Percentiles rank a stretch among this genome's conserved stretches.
Evolutionary conservation across 2,329 filamentous ascomycete species (phyloP).

Genomic region (Aspergillus sojae): DNA sequence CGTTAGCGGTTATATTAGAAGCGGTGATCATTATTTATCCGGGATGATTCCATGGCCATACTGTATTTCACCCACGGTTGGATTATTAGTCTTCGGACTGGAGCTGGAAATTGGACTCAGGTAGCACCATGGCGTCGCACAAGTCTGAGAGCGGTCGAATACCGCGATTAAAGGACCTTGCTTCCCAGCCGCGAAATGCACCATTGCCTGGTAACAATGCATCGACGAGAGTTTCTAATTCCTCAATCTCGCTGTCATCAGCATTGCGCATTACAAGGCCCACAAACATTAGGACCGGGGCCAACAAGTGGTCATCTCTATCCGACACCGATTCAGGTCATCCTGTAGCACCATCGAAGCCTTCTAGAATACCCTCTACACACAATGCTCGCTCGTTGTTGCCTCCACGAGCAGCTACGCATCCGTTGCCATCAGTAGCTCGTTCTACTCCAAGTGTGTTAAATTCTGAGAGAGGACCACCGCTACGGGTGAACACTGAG

Average conservation of each 20-base stretch:
- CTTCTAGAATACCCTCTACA: conserved; percentile 24
- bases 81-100: conserved; percentile 32
- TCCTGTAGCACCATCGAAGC: conserved; percentile 22
- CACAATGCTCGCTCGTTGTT: conserved; percentile 31
- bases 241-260: conserved; percentile 23
- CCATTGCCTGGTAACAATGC: conserved; percentile 26
- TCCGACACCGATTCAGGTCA: conserved; percentile 32
- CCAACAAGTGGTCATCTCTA: conserved; percentile 30
- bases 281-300: conserved; percentile 24
- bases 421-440: conserved; percentile 19
- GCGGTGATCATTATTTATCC: conserved; percentile 12
- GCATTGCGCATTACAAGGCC: conserved; percentile 33
- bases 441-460: conserved; percentile 7
- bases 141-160: conserved; percentile 34
- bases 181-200: conserved; percentile 26
- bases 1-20: conserved; percentile 9
- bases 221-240: conserved; percentile 20
- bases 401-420: conserved; percentile 33
- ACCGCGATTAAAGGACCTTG: conserved; percentile 31
- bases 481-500: conserved; percentile 11
- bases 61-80: conserved; percentile 25
- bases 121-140: conserved; percentile 42
- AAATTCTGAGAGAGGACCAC: conserved; percentile 10
- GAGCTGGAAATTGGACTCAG: conserved; percentile 27
- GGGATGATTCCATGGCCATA: conserved; percentile 36